Percentiles rank a stretch among this genome's conserved stretches.
phyloP scores from a whole-genome alignment of 2,329 filamentous ascomycete species.

The Teratosphaeriaceae sp. region DNA sequence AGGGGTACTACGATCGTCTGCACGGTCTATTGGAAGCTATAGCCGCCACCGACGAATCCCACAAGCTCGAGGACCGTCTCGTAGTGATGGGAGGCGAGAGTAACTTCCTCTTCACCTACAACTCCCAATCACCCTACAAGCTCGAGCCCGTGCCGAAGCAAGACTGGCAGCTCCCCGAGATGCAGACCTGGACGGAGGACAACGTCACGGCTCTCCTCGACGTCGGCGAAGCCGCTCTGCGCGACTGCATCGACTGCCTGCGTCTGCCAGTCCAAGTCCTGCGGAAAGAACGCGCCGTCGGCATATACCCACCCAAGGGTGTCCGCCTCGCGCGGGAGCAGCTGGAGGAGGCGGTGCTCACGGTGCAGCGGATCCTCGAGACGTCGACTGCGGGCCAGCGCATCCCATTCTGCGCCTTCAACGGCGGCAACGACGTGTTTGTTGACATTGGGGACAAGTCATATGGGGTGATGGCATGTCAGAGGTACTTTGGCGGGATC shows the following conservation, averaged over 20 bases:
- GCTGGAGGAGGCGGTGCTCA: constrained; percentile 90
- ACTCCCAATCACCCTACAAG: constrained; percentile 55
- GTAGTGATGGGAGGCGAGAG: constrained; percentile 94
- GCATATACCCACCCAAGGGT: constrained; percentile 37
- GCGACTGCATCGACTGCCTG: constrained; percentile 73
- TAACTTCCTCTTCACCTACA: constrained; percentile 87
- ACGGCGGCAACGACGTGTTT: constrained; percentile 95
- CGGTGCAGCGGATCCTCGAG: constrained; percentile 88
- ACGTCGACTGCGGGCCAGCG: constrained; percentile 61
- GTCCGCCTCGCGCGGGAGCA: constrained; percentile 66
- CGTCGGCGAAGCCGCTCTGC: constrained; percentile 76
- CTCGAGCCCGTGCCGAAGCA: constrained; percentile 58
- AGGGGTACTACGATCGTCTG: constrained; percentile 76
- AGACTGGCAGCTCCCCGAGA: constrained; percentile 70
- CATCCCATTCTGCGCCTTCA: constrained; percentile 95
- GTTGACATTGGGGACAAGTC: constrained; percentile 98
- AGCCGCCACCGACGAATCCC: constrained; percentile 55
- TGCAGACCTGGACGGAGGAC: constrained; percentile 67
- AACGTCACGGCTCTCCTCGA: constrained; percentile 80
- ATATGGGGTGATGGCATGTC: constrained; percentile 89
- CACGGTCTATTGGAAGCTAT: constrained; percentile 82
- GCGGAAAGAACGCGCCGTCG: constrained; percentile 69
- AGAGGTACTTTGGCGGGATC: constrained; percentile 78
- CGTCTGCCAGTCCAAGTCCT: constrained; percentile 72
- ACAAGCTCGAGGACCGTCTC: constrained; percentile 66